Evolutionary conservation across 805 yeast species (phyloP).

Genomic region (Lachancea mirantina): DNA sequence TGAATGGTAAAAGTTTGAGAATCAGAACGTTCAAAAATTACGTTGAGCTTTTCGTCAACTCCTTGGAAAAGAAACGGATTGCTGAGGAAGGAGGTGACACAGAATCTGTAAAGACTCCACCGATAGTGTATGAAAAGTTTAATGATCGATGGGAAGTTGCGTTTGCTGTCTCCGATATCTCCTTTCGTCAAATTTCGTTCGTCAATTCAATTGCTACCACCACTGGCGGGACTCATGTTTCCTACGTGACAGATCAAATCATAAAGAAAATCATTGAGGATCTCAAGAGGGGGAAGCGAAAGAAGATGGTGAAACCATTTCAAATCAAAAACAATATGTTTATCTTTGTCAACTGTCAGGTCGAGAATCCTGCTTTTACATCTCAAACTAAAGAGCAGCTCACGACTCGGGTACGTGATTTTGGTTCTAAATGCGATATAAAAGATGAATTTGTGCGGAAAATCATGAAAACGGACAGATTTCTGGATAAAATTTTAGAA

Average conservation of each 20-base stretch:
- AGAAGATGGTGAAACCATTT: constrained; percentile 71
- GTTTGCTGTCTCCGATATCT: constrained; percentile 84
- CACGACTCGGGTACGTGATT: constrained; percentile 80
- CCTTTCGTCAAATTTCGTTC: constrained; percentile 90
- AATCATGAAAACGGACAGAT: constrained; percentile 60
- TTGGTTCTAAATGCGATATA: constrained; percentile 79
- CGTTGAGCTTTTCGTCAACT: constrained; percentile 81
- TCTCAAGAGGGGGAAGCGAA: constrained; percentile 50
- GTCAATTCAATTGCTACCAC: constrained; percentile 98
- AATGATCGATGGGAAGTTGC: constrained; percentile 95
- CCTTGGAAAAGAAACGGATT: constrained; percentile 43
- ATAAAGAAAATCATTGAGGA: constrained; percentile 67
- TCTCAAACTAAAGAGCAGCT: constrained; percentile 96
- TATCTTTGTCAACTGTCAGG: constrained; percentile 79
- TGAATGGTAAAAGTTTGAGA: constrained; percentile 67
- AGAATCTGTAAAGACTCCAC: constrained; percentile 33
- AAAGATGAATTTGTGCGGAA: constrained; percentile 70
- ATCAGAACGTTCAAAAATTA: constrained; percentile 76
- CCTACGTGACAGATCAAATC: constrained; percentile 75
- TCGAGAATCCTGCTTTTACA: constrained; percentile 95
- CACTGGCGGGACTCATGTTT: constrained; percentile 93
- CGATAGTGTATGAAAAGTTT: constrained; percentile 70
- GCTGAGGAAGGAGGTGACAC: constrained; percentile 29
- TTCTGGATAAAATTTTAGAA: constrained; percentile 59
- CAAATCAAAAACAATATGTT: constrained; percentile 90